These are phyloP conservation scores for Capsicum baccatum DNA, from an alignment of 257 asterid species.

Conservation along the genomic window DNA sequence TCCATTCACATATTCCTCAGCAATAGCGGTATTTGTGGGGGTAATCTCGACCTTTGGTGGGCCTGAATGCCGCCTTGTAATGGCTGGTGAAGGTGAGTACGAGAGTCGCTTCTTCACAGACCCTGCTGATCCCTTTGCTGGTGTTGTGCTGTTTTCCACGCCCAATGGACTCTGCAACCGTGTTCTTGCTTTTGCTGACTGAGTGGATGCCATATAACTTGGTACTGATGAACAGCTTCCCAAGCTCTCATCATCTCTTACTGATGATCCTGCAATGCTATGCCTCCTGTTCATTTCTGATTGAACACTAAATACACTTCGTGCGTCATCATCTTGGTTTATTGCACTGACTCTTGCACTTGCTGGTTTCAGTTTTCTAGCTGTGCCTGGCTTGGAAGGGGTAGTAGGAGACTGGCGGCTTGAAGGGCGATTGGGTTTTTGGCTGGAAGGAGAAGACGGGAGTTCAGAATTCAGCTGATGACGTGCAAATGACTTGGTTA, in stretches of 20 bases:
- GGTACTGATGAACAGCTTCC: conserved; percentile 75
- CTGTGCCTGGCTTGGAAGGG: conserved; percentile 42
- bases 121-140: conserved; percentile 58
- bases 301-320: conserved; percentile 63
- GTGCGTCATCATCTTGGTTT: conserved; percentile 80
- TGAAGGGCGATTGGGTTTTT: conserved; percentile 44
- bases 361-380: conserved; percentile 59
- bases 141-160: conserved; percentile 53
- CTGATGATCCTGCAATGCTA: conserved; percentile 75
- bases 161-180: conserved; percentile 71
- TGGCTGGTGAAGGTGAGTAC: conserved; percentile 81
- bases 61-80: conserved; percentile 70
- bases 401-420: conserved; percentile 51
- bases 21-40: conserved; percentile 34
- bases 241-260: conserved; percentile 88
- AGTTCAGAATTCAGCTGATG: conserved; percentile 76
- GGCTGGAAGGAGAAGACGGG: conserved; percentile 63
- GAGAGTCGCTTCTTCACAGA: conserved; percentile 81
- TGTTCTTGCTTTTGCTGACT: conserved; percentile 86
- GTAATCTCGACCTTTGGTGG: conserved; percentile 57
- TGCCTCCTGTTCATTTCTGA: conserved; percentile 78
- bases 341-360: conserved; percentile 61
- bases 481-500: conserved; percentile 80
- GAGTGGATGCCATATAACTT: conserved; percentile 86
- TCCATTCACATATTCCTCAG: conserved; percentile 41